These are phyloP conservation scores for Powellomyces hirtus DNA, from an alignment of 192 early-diverging fungal genomes.

Conservation along the genomic window DNA sequence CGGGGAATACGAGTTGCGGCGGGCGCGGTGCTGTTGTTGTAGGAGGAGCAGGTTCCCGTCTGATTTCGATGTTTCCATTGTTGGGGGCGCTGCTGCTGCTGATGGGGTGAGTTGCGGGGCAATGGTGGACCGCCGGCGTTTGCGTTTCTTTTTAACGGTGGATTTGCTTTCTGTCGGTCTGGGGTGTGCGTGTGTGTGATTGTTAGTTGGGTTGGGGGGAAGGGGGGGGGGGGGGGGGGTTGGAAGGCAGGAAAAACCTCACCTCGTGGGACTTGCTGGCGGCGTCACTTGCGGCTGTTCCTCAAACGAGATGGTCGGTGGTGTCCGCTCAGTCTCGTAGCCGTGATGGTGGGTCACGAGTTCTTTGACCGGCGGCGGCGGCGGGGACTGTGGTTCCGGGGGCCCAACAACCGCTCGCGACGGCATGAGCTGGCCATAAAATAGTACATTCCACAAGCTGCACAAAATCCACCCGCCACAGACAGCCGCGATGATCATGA, in stretches of 20 bases:
- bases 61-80: not conserved
- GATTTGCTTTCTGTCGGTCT: slow-evolving; percentile 1
- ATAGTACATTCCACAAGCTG: not conserved
- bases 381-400: not conserved
- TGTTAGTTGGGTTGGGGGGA: not conserved
- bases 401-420: not conserved
- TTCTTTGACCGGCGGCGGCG: not conserved
- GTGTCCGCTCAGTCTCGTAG: not conserved
- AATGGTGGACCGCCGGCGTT: slow-evolving; percentile 18
- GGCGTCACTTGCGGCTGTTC: not conserved
- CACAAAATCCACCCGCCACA: not conserved
- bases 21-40: not conserved
- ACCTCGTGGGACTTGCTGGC: not conserved
- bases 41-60: not conserved
- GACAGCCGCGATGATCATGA: not conserved
- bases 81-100: not conserved
- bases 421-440: not conserved
- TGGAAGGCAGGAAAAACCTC: not conserved
- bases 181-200: not conserved
- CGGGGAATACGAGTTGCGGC: not conserved
- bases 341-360: not conserved
- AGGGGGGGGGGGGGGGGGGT: not conserved
- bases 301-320: not conserved
- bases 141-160: slow-evolving; percentile 18
- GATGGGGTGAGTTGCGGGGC: not conserved